Evolutionary conservation across 192 early-diverging fungal genomes (phyloP).

Genomic region (Gamsiella multidivaricata): DNA sequence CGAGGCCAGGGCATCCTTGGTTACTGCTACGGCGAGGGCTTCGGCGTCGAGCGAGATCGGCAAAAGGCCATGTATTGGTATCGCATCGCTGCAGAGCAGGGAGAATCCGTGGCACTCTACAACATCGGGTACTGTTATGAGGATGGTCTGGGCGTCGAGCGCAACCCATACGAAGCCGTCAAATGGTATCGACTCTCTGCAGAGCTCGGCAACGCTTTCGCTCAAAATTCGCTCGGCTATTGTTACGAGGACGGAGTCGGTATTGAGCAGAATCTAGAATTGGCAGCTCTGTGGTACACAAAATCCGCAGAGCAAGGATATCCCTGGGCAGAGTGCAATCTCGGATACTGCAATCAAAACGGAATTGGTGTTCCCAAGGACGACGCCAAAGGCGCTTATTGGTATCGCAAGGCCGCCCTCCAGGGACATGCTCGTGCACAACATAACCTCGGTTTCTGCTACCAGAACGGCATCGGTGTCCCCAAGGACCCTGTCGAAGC

Average conservation of each 20-base stretch:
- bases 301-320: slow-evolving; percentile 70
- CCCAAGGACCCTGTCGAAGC: slow-evolving; percentile 61
- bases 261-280: slow-evolving; percentile 61
- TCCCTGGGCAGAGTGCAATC: slow-evolving; percentile 78
- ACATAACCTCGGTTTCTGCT: slow-evolving; percentile 86
- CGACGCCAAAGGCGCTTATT: slow-evolving; percentile 63
- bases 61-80: slow-evolving; percentile 76
- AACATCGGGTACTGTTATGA: slow-evolving; percentile 75
- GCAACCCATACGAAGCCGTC: slow-evolving; percentile 62
- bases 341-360: slow-evolving; percentile 83
- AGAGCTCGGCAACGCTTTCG: slow-evolving; percentile 81
- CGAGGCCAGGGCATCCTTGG: slow-evolving; percentile 80
- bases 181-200: slow-evolving; percentile 78
- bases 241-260: slow-evolving; percentile 89
- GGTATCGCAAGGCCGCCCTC: slow-evolving; percentile 76
- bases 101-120: slow-evolving; percentile 71
- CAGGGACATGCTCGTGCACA: slow-evolving; percentile 72
- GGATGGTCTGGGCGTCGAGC: slow-evolving; percentile 70
- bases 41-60: slow-evolving; percentile 76
- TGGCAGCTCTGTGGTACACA: slow-evolving; percentile 70
- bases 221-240: slow-evolving; percentile 87
- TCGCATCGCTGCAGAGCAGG: slow-evolving; percentile 66
- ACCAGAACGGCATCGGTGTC: slow-evolving; percentile 87
- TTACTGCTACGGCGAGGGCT: slow-evolving; percentile 87
- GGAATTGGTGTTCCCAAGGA: slow-evolving; percentile 69